Base-by-base conservation (phyloP, 139 green algal genomes). In the Chlorella sp. region DNA sequence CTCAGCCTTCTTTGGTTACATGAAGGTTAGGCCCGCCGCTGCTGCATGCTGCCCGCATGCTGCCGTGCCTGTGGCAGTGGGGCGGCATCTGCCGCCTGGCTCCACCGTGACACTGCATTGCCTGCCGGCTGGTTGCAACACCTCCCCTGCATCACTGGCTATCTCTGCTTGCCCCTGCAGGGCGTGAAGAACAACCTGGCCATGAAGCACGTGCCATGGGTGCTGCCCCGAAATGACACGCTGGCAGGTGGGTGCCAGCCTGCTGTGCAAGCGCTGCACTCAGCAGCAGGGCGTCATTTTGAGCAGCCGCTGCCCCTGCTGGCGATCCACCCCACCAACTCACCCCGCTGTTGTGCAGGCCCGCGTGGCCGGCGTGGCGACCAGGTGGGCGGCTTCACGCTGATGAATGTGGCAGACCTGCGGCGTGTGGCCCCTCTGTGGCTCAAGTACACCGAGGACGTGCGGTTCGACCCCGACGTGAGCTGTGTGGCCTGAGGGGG, bases 391-490 rank as follows among this genome's bases (percentile, higher is more conserved):
- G 95, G 94, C 21, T 98, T 96, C 87, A 96, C 92, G 36, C 89
- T 98, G 51, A 94, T 98, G 76, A 88, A 95, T 56, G 85, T 73
- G 1, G 87, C 94, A 32, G 96, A 98, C 87, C 78, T 98, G 21
- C 92, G 93, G 60, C 76, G 82, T 18, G 89, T 98, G 78, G 92
- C 91, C 1, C 90, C 92, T 11, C 70, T 95, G 60, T 98, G 96
- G 96, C 86, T 98, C 15, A 94, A 95, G 79, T 97, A 93, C 85
- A 92, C 94, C 15, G 85, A 90, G 79, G 87, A 85, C 47, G 89
- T 92, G 18, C 70, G 89, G 18, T 70, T 75, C 38, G 89, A 92
- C 65, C 82, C 81, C 11, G 87, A 90, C 32, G 89, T 89, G 75
- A 87, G 82, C 11, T 60, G 44, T 6, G 7, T 51, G 44, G 44